Evolutionary conservation across 2,329 filamentous ascomycete species (phyloP).

Genomic region (Leptographium lundbergii): DNA sequence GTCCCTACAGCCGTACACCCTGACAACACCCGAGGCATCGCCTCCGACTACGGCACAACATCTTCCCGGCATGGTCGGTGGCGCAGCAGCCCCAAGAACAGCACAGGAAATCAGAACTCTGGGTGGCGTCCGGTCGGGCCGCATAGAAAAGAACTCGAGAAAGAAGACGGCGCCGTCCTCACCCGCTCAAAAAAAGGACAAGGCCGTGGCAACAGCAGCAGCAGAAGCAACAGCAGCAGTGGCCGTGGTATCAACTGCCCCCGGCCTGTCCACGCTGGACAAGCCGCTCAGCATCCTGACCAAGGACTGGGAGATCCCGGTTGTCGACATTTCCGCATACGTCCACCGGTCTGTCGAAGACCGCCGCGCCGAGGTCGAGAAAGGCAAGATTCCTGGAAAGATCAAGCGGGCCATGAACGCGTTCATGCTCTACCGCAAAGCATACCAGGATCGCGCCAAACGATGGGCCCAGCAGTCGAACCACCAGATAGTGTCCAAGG

Average conservation of each 20-base stretch:
- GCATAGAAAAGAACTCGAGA: slow-evolving; percentile 27
- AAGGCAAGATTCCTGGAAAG: slow-evolving; percentile 57
- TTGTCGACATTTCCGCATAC: slow-evolving; percentile 70
- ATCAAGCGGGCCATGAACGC: slow-evolving; percentile 92
- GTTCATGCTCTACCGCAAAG: slow-evolving; percentile 94
- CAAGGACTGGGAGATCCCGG: slow-evolving; percentile 45
- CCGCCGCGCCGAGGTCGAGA: slow-evolving; percentile 54
- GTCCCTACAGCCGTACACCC: slow-evolving; percentile 1
- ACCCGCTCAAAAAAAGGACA: slow-evolving; percentile 21
- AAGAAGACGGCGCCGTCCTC: slow-evolving; percentile 22
- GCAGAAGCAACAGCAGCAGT: not conserved
- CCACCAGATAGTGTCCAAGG: slow-evolving; percentile 80
- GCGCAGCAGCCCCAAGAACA: slow-evolving; percentile 15
- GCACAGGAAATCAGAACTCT: slow-evolving; percentile 21
- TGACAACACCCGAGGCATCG: slow-evolving; percentile 20
- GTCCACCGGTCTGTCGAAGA: slow-evolving; percentile 58
- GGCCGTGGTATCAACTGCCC: not conserved
- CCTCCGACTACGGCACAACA: slow-evolving; percentile 26
- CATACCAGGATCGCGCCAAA: slow-evolving; percentile 79
- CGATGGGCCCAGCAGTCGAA: slow-evolving; percentile 73
- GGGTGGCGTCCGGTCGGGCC: slow-evolving; percentile 18
- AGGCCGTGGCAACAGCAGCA: slow-evolving; percentile 16
- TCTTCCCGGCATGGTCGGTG: slow-evolving; percentile 14
- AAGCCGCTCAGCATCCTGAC: slow-evolving; percentile 61
- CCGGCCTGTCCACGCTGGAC: slow-evolving; percentile 30